Percentiles rank a stretch among this genome's conserved stretches.
These are phyloP conservation scores for Colletotrichum sp. DNA, from an alignment of 2,329 filamentous ascomycete genomes.

Conservation along the genomic window DNA sequence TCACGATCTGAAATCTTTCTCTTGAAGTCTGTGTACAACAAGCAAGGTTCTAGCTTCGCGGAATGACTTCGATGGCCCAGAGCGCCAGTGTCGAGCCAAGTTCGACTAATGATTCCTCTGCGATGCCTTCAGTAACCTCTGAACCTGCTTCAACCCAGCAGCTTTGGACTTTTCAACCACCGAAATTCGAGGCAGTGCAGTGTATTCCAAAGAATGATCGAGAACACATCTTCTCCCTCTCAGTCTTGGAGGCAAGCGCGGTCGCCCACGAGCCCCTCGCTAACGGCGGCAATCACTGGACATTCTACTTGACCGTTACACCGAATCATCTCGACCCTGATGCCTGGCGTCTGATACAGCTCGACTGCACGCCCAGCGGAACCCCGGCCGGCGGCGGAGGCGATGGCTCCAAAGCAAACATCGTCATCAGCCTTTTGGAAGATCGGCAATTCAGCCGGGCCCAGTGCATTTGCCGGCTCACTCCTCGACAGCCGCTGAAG, in stretches of 20 bases:
- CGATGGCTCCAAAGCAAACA: not conserved
- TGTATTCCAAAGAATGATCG: not conserved
- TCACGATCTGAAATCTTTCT: not conserved
- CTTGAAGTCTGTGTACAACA: not conserved
- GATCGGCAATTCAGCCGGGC: not conserved
- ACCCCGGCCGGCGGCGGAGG: not conserved
- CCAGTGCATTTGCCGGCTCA: not conserved
- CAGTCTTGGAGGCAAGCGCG: not conserved
- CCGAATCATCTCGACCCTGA: not conserved
- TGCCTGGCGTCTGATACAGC: not conserved
- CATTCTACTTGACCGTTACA: not conserved
- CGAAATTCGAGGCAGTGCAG: not conserved
- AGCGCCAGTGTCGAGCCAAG: not conserved
- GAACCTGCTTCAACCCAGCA: not conserved
- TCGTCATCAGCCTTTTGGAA: not conserved
- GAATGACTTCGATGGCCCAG: not conserved
- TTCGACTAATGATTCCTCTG: accelerated
- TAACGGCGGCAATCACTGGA: not conserved
- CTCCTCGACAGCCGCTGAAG: not conserved
- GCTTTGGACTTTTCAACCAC: not conserved
- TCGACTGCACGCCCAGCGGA: not conserved
- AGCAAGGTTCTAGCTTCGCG: not conserved
- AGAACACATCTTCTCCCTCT: not conserved
- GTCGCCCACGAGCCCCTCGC: not conserved
- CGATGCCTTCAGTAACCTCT: not conserved